These are phyloP conservation scores for Plasmodium inui DNA, from an alignment of 169 alveolate species.

Conservation along the genomic window DNA sequence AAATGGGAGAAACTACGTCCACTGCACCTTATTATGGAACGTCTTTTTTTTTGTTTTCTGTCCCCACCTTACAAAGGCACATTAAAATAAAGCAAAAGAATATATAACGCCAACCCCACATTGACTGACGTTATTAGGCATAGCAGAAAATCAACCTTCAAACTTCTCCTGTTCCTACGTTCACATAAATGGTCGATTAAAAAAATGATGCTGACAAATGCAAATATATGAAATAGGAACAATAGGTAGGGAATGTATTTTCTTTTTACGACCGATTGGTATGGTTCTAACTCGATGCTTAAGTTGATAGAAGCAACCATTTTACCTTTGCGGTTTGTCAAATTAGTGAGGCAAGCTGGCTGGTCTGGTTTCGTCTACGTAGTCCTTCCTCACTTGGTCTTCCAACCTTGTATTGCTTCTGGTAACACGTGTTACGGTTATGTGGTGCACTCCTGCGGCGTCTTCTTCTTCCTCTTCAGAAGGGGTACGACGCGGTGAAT, in stretches of 20 bases:
- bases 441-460: background rate
- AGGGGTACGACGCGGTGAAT: background rate
- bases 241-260: slow-evolving; percentile 47
- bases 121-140: slow-evolving; percentile 44
- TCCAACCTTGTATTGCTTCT: background rate
- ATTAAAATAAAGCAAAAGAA: slow-evolving; percentile 49
- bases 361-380: background rate
- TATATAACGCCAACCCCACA: slow-evolving; percentile 49
- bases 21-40: too few relatives aligned
- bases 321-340: background rate
- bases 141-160: slow-evolving; percentile 7
- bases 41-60: background rate
- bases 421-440: background rate
- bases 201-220: slow-evolving; percentile 32
- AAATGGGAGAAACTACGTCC: too few relatives aligned
- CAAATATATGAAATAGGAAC: slow-evolving; percentile 22
- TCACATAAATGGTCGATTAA: slow-evolving; percentile 27
- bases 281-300: slow-evolving; percentile 37
- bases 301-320: slow-evolving; percentile 7
- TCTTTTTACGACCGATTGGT: slow-evolving; percentile 22
- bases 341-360: background rate
- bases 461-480: background rate
- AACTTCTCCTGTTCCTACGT: background rate
- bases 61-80: background rate
- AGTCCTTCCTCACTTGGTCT: background rate